Base-by-base conservation (phyloP, 2,329 filamentous ascomycete species). In the Talaromyces marneffei region DNA sequence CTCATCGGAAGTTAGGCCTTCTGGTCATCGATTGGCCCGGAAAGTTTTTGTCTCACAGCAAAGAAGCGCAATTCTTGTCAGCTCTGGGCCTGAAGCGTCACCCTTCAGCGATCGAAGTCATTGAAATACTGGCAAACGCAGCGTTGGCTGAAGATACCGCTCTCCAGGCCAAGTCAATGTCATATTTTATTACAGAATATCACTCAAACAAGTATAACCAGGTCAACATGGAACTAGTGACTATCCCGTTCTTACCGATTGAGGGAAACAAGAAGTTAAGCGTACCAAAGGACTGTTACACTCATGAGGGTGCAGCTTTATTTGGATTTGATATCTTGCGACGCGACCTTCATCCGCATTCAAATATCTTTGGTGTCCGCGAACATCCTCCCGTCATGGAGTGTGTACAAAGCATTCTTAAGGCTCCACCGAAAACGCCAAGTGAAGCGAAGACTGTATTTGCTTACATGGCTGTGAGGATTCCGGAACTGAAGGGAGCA, bases 11-110 rank as follows among this genome's bases (percentile, higher is more conserved):
- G 20, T 81, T 97, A 10, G 82, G 84, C 2, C 75, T 97, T 8
- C 90, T 90, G 0, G 81, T 96, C 3, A 75, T 95, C 44, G 90
- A 91, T 70, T 97, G 92, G 92, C 89, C 90, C 3, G 89, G 87
- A 3, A 85, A 82, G 63, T 91, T 87, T 71, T 82, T 85, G 53
- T 74, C 82, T n/a, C 78, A 74, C 57, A 90, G 86, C 65, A 75
- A 79, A 0, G 94, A 99, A 74, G 91, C 85, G 0, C 83, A 81
- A 42, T 94, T 99, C 65, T 77, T 99, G 6, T 74, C 81, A 3
- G 77, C 77, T 6, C 82, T 99, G 9, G 94, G 94, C 0, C 78
- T 99, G 23, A 86, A 87, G 63, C 79, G 83, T 40, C 84, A 83
- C 69, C 94, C 94, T 1, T 81, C 84, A 2, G 89, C 88, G 0